Percentiles rank a stretch among this genome's conserved stretches.
Conservation (phyloP, 2,329 filamentous ascomycete species). For the Fusarium staphyleae region DNA sequence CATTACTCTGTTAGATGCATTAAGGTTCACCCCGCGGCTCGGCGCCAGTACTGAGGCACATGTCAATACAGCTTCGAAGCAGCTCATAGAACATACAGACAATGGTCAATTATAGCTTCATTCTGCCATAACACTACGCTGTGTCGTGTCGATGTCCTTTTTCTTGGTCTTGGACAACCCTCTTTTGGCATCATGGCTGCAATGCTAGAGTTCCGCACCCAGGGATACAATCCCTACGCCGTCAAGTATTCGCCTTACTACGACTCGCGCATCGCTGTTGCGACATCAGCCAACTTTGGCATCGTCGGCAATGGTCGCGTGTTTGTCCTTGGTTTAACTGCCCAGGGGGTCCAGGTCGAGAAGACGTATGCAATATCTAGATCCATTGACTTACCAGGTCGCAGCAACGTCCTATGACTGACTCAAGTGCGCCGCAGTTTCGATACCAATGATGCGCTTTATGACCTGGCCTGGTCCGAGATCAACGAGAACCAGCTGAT, state of each 20-base stretch:
- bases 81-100: constrained; percentile 8
- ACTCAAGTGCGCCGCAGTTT: constrained; percentile 62
- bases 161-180: constrained; percentile 20
- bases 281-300: constrained; percentile 92
- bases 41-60: constrained; percentile 47
- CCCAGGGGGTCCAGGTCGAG: constrained; percentile 82
- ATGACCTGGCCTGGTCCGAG: constrained; percentile 95
- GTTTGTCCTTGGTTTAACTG: constrained; percentile 82
- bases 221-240: constrained; percentile 94
- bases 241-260: constrained; percentile 99
- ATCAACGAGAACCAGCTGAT: constrained; percentile 94
- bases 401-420: too few relatives aligned
- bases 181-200: constrained; percentile 50
- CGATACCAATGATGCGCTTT: constrained; percentile 96
- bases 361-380: constrained; percentile 68
- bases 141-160: constrained; percentile 32
- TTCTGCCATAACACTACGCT: constrained; percentile 22
- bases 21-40: constrained; percentile 34
- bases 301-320: constrained; percentile 95
- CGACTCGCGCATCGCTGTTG: constrained; percentile 91
- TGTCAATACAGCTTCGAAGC: constrained; percentile 35
- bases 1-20: constrained; percentile 29
- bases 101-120: constrained; percentile 15
- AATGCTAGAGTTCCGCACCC: constrained; percentile 94
- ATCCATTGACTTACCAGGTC: not conserved